Conservation (phyloP, 1,284 basidiomycete species). For the Papiliotrema terrestris region DNA sequence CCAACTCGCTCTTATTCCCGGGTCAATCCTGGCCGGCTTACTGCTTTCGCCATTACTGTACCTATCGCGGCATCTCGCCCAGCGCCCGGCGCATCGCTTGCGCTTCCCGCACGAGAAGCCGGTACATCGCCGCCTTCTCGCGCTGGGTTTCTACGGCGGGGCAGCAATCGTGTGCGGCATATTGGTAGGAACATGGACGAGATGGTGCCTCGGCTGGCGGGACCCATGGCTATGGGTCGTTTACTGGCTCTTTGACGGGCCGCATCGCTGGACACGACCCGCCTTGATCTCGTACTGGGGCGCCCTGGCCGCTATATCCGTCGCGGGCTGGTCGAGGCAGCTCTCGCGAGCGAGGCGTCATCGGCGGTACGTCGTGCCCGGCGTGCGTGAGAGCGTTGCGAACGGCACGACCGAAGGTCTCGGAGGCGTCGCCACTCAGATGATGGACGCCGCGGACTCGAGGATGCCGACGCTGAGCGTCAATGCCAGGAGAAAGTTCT, state of each 20-base stretch:
- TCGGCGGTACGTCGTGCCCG: slow-evolving; percentile 35
- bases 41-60: slow-evolving; percentile 91
- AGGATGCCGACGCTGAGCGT: slow-evolving; percentile 82
- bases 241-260: slow-evolving; percentile 70
- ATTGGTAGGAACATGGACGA: slow-evolving; percentile 87
- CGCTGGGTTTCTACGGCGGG: slow-evolving; percentile 79
- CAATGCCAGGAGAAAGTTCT: slow-evolving; percentile 95
- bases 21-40: slow-evolving; percentile 86
- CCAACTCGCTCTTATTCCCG: slow-evolving; percentile 89
- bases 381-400: slow-evolving; percentile 1
- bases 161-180: slow-evolving; percentile 73
- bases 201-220: slow-evolving; percentile 77
- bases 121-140: slow-evolving; percentile 76
- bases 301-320: slow-evolving; percentile 70
- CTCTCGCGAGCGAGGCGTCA: slow-evolving; percentile 69
- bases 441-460: slow-evolving; percentile 81
- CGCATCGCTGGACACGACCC: slow-evolving; percentile 75
- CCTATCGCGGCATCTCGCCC: slow-evolving; percentile 87
- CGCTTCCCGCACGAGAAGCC: slow-evolving; percentile 84
- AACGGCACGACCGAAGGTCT: not conserved
- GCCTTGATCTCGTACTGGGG: slow-evolving; percentile 83
- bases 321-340: slow-evolving; percentile 90
- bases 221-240: slow-evolving; percentile 88
- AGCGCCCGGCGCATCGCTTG: slow-evolving; percentile 82
- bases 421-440: slow-evolving; percentile 61